These are phyloP conservation scores for Candolleomyces efflorescens DNA, from an alignment of 768 basidiomycete genomes.

Conservation along the genomic window DNA sequence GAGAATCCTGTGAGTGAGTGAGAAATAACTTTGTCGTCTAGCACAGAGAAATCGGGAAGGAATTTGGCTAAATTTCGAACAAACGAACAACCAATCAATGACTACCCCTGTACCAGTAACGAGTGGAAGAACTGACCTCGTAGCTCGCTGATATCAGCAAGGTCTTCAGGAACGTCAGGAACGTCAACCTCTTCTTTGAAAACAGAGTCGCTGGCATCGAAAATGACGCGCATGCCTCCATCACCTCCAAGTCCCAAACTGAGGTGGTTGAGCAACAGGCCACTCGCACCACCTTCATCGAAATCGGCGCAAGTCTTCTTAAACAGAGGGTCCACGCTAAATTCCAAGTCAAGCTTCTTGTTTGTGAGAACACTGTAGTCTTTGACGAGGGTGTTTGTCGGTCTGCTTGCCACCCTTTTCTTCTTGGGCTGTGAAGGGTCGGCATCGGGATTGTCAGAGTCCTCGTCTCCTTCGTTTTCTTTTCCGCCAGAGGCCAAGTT, in stretches of 20 bases:
- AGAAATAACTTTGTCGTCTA: slow-evolving; percentile 73
- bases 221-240: slow-evolving; percentile 84
- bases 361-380: slow-evolving; percentile 72
- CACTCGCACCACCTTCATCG: slow-evolving; percentile 96
- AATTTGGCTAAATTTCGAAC: slow-evolving; percentile 49
- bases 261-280: slow-evolving; percentile 95
- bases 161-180: slow-evolving; percentile 64
- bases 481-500: slow-evolving; percentile 67
- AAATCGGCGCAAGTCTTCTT: slow-evolving; percentile 98
- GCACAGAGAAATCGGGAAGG: slow-evolving; percentile 59
- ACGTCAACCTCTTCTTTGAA: slow-evolving; percentile 80
- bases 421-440: slow-evolving; percentile 58
- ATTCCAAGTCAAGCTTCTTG: slow-evolving; percentile 95
- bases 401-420: slow-evolving; percentile 57
- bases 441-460: slow-evolving; percentile 65
- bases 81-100: slow-evolving; percentile 4
- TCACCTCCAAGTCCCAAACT: slow-evolving; percentile 72
- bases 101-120: not conserved
- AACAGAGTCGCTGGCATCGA: slow-evolving; percentile 92
- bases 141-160: slow-evolving; percentile 59
- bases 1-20: slow-evolving; percentile 79
- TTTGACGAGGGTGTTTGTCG: slow-evolving; percentile 87
- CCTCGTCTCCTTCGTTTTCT: slow-evolving; percentile 51
- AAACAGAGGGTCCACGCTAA: slow-evolving; percentile 94
- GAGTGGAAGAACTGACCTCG: slow-evolving; percentile 43